Conservation (phyloP, 768 basidiomycete genomes). For the Pisolithus sp. region DNA sequence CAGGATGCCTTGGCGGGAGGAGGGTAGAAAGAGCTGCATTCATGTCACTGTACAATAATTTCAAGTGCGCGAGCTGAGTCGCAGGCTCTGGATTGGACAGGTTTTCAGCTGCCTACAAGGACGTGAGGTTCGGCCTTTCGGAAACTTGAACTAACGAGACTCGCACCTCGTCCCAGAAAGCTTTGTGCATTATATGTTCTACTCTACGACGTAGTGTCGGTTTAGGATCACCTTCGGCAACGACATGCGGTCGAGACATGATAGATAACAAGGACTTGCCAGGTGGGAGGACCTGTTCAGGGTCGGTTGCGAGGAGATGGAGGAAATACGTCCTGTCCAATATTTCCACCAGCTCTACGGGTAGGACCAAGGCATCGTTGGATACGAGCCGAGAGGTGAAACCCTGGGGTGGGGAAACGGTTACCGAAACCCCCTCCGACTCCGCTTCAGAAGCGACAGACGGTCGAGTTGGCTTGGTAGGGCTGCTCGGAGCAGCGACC, state of each 20-base stretch:
- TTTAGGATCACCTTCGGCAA: constrained; percentile 11
- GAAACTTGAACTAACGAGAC: constrained; percentile 5
- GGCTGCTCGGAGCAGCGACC: constrained; percentile 3
- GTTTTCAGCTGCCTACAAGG: constrained; percentile 43
- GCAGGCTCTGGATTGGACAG: constrained; percentile 56
- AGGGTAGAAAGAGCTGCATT: constrained; percentile 45
- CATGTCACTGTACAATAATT: constrained; percentile 50
- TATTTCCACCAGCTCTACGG: constrained; percentile 48
- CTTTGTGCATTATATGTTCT: constrained; percentile 44
- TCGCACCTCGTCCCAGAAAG: constrained; percentile 72
- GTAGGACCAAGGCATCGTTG: constrained; percentile 31
- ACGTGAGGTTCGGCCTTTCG: constrained; percentile 14
- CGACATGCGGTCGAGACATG: constrained; percentile 32
- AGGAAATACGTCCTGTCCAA: constrained; percentile 61
- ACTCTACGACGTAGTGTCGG: constrained; percentile 43
- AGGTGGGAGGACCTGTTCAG: constrained; percentile 53
- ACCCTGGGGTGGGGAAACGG: constrained; percentile 8
- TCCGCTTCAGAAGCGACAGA: not conserved
- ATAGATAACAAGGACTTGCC: constrained; percentile 69
- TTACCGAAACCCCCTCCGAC: constrained; percentile 11
- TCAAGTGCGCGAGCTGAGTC: constrained; percentile 53
- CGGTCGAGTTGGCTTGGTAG: not conserved
- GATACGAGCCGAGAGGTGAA: constrained; percentile 15
- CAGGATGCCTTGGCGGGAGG: constrained; percentile 48
- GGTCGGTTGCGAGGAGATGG: constrained; percentile 60